These are phyloP conservation scores for Tetradesmus lagerheimii DNA, from an alignment of 139 green algal species.

Conservation along the genomic window DNA sequence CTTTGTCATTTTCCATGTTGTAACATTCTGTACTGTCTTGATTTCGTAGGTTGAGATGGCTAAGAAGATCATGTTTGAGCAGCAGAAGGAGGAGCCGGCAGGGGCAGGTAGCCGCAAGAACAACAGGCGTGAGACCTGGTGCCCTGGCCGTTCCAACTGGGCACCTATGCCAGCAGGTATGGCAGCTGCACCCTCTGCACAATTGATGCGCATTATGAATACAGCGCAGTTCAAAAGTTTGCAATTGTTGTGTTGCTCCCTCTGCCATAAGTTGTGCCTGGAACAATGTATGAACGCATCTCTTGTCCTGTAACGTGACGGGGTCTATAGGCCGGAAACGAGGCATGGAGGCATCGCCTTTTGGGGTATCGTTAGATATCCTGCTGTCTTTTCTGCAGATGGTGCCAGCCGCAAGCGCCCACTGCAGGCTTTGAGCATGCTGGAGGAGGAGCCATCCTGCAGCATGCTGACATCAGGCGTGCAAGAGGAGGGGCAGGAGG, in stretches of 20 bases:
- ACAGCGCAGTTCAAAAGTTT: not conserved
- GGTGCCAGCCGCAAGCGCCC: constrained; percentile 43
- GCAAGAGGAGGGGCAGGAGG: constrained; percentile 47
- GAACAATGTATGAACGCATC: too few species aligned
- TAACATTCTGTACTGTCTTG: not conserved
- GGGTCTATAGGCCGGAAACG: too few species aligned
- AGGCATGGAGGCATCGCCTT: too few species aligned
- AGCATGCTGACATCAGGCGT: constrained; percentile 26
- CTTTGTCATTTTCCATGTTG: not conserved
- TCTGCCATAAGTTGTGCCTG: too few species aligned
- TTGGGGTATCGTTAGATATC: too few species aligned
- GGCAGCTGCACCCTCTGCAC: not conserved
- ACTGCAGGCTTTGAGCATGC: constrained; percentile 11
- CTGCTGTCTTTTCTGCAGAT: constrained; percentile 1
- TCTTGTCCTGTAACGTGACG: too few species aligned
- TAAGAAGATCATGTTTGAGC: constrained; percentile 72
- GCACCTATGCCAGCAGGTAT: constrained; percentile 45
- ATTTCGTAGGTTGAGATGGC: constrained; percentile 60
- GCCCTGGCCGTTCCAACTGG: constrained; percentile 62
- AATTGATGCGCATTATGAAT: not conserved
- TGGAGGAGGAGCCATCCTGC: constrained; percentile 37
- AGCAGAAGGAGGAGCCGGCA: constrained; percentile 39
- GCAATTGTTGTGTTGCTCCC: not conserved
- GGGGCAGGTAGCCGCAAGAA: constrained; percentile 30
- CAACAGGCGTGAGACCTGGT: constrained; percentile 69